Evolutionary conservation across 768 basidiomycete species (phyloP).

Genomic region (Dacryopinax primogenitus): DNA sequence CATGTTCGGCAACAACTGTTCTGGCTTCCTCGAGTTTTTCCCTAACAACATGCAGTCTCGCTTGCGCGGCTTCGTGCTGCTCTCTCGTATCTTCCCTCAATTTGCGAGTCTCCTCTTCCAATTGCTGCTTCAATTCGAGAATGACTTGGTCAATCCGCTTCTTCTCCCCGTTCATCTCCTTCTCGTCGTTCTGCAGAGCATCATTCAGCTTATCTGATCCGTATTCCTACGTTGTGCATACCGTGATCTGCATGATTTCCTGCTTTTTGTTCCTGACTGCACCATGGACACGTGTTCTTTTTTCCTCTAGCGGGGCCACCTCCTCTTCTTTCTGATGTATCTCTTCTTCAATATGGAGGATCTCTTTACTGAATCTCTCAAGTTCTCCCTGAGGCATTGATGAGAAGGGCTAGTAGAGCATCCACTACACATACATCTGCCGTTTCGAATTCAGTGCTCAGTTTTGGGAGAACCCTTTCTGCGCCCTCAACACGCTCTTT

Average conservation of each 20-base stretch:
- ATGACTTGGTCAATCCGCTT: constrained; percentile 27
- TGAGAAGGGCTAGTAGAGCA: constrained; percentile 11
- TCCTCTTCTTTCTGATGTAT: constrained; percentile 37
- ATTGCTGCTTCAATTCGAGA: constrained; percentile 32
- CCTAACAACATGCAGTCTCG: constrained; percentile 39
- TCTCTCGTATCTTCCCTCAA: constrained; percentile 46
- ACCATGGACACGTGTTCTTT: constrained; percentile 15
- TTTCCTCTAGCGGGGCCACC: constrained; percentile 36
- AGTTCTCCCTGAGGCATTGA: constrained; percentile 25
- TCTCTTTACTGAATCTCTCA: constrained; percentile 26
- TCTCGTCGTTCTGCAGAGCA: constrained; percentile 37
- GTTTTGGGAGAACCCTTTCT: constrained; percentile 30
- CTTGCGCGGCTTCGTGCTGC: constrained; percentile 46
- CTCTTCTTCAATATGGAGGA: constrained; percentile 32
- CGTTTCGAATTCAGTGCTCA: constrained; percentile 34
- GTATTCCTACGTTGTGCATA: background rate
- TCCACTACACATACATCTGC: constrained; percentile 12
- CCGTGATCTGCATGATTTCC: constrained; percentile 2
- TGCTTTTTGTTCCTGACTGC: constrained; percentile 10
- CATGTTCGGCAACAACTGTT: constrained; percentile 14
- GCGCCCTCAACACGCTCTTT: constrained; percentile 32
- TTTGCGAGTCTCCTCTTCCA: constrained; percentile 40
- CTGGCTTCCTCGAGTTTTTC: constrained; percentile 33
- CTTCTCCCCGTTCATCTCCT: constrained; percentile 36
- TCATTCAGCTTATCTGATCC: background rate